Evolutionary conservation across 164 flowering plant genomes (phyloP), one percentile per base, ranked within the genome.

Genomic region (Liquidambar formosana): DNA sequence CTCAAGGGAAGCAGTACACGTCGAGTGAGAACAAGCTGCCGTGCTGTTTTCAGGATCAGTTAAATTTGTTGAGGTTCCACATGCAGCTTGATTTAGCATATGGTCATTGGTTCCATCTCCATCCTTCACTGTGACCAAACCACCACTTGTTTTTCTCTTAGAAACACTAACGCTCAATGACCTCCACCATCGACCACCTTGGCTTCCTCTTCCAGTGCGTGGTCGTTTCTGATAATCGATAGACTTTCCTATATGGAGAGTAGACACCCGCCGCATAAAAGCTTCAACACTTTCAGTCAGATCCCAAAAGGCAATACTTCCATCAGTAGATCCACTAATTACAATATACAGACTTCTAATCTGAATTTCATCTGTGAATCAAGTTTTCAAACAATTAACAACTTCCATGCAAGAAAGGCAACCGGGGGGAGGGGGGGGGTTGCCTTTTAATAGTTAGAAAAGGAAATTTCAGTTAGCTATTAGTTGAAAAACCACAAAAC

Each of bases 201-300:
- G 99, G 81, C 99, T 96, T 80, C 99, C 99, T 79, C 99, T 93
- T 51, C 99, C 99, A 33, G 99, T 96, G 21, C 86, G 87, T 45
- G 99, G 99, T 43, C 99, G 86, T 80, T 78, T 86, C 77, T 88
- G 93, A 73, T 76, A 82, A 67, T 91, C 90, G 58, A 79, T 78
- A 19, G 73, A 74, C 56, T 82, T 88, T 71, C 84, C 91, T 25
- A 82, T 64, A 64, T 85, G 72, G 59, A 86, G 74, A 57, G 60
- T 71, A 11, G 90, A 82, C 16, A 86, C 69, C 57, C 60, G 81
- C 74, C 58, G 75, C 81, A 90, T 78, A 79, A 93, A 96, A 67
- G 77, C 77, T 76, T 82, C 83, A 70, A 96, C 82, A 61, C 76
- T 76, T 69, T 74, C 84, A 52, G 94, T 93, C 64, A 96, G 77